Base-by-base conservation (phyloP, 352 stramenopile genomes). In the Thraustochytrium striatum region DNA sequence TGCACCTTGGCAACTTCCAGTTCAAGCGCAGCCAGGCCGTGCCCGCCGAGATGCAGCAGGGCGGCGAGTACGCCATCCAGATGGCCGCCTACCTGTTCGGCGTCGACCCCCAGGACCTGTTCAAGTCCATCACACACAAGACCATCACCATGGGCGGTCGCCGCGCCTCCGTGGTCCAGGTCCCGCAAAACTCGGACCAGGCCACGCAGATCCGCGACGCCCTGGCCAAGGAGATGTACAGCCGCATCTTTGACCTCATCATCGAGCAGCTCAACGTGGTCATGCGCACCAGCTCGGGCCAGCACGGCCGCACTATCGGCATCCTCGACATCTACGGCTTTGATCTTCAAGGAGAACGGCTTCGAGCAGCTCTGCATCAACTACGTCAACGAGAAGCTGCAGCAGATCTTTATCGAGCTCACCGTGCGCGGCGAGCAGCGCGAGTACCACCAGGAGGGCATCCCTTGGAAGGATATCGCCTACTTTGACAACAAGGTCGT, bases 241-340 rank as follows among this genome's bases (percentile, higher is more conserved):
- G 92, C 0, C 96, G 94, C 84, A 89, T 98, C 81, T 99, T 99
- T 79, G 87, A 98, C 82, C 98, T 94, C 94, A 94, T 99, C 82
- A 94, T 99, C 58, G 86, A 95, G 61, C 87, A 86, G 50, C 89
- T 96, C n/a, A 96, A 96, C 85, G 44, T 33, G 8, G 55, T 43
- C 57, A 73, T 86, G 16, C 57, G 38, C 52, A 72, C 58, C 28
- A 82, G 41, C 55, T 25, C 79, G n/a, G 55, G 9, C 30, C 57
- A 81, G 43, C 57, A 84, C 33, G 70, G 79, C 50, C 78, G 80
- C 28, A 94, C 96, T 75, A 97, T 98, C 85, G 92, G 93, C 72
- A 95, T 98, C 55, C 84, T 98, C 53, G 95, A 98, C 85, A 98
- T 98, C 61, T 98, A 97, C 84, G 92, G 92, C 7, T 97, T 97